Base-by-base conservation (phyloP, 1,284 basidiomycete species). In the Trichosporon sp. region DNA sequence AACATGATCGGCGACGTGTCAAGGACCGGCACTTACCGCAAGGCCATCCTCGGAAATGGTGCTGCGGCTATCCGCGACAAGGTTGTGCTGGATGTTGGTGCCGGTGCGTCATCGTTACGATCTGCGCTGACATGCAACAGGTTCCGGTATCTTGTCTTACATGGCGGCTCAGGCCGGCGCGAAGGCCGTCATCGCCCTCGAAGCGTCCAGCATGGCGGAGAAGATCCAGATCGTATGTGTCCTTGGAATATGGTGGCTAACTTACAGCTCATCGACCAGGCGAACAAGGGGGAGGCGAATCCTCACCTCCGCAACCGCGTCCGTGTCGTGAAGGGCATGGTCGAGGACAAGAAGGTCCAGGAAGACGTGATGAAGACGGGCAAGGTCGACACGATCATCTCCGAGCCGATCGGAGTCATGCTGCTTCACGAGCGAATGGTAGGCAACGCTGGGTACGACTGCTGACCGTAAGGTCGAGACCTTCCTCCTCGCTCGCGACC, bases 371-470 rank as follows among this genome's bases (percentile, higher is more conserved):
- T 83, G 62, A 25, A 67, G 44, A 73, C 73, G 38, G 82, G 77
- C 27, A 78, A 84, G 73, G 85, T 86, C 27, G 85, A 86, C 70
- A 86, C 85, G 31, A 84, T 86, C 64, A 81, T 86, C n/a, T 85
- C 84, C 2, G 85, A 86, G 73, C 85, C 85, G 29, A 83, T 86
- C 12, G 85, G 85, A 3, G 85, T 86, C 15, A 81, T 86, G 76
- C 75, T 86, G 29, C 78, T 86, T 12, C 85, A 86, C 70, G 85
- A 86, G 72, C 76, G 85, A 21, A 86, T 86, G 85, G 84, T 84
- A 72, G 27, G 80, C 75, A 2, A 13, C 8, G 5, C n/a, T 63
- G 47, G 1, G 11, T 4, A 31, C 18, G 47, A 9, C n/a, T n/a
- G 11, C 44, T 47, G 51, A 34, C 27, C 62, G 23, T 12, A 63